phyloP scores from a whole-genome alignment of 176 grass and related monocot species.

The Sorghum bicolor region DNA sequence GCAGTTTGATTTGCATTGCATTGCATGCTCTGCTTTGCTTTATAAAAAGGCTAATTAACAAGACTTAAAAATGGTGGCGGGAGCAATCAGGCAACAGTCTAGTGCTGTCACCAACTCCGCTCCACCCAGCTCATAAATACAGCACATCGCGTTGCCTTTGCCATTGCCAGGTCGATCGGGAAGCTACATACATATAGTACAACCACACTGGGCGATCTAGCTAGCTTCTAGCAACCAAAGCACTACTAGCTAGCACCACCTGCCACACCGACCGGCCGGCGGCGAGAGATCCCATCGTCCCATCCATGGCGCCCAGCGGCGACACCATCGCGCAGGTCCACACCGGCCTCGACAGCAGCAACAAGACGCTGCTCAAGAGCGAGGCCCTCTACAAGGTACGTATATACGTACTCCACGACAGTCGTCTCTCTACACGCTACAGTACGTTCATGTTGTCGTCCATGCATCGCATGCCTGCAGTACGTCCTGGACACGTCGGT shows the following conservation, averaged over 20 bases:
- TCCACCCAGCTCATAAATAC: not conserved
- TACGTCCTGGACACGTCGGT: slow-evolving; percentile 79
- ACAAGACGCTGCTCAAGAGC: slow-evolving; percentile 79
- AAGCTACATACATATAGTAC: too few species aligned
- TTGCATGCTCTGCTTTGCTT: not conserved
- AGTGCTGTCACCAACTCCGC: not conserved
- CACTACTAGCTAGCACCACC: not conserved
- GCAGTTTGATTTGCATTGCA: too few species aligned
- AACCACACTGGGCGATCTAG: too few species aligned
- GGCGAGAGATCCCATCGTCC: not conserved
- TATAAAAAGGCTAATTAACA: not conserved
- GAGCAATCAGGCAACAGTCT: not conserved
- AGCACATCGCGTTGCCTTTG: too few species aligned
- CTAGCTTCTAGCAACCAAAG: not conserved
- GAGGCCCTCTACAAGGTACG: slow-evolving; percentile 56
- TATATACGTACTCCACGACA: too few species aligned
- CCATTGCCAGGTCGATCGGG: not conserved
- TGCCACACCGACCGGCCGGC: too few species aligned
- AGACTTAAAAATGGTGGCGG: not conserved
- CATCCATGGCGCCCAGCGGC: slow-evolving; percentile 24
- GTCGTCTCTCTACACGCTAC: not conserved
- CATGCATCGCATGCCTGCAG: too few species aligned
- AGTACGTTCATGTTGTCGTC: too few species aligned
- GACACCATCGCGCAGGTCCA: slow-evolving; percentile 18
- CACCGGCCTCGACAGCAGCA: slow-evolving; percentile 34